Conservation (phyloP, 2,329 filamentous ascomycete genomes). For the Penicillium frequentans region DNA sequence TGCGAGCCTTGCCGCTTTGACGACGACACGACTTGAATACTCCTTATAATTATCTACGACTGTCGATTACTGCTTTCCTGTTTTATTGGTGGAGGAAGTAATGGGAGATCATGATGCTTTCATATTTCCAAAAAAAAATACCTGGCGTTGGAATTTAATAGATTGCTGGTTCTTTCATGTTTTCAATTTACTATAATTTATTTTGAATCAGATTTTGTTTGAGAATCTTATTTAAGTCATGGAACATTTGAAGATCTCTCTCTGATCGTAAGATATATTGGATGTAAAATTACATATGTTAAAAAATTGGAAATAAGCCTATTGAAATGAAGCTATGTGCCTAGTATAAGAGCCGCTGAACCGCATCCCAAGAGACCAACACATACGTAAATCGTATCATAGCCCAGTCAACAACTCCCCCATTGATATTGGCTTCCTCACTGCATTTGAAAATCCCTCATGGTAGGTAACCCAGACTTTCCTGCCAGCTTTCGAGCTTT, state of each 20-base stretch:
- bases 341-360: background rate
- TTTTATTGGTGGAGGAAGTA: background rate
- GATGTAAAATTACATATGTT: background rate
- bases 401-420: constrained; percentile 67
- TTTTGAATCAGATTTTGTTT: background rate
- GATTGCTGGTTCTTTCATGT: background rate
- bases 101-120: background rate
- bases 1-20: constrained; percentile 1
- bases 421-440: constrained; percentile 81
- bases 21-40: constrained; percentile 16
- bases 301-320: background rate
- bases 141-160: background rate
- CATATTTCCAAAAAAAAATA: background rate
- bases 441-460: constrained; percentile 89
- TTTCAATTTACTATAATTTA: background rate
- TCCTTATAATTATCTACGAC: constrained; percentile 1
- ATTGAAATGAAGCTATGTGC: background rate
- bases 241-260: background rate
- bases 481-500: constrained; percentile 45
- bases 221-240: background rate
- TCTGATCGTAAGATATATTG: background rate
- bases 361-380: background rate
- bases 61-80: background rate
- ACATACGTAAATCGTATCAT: constrained; percentile 16
- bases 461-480: constrained; percentile 86